Evolutionary conservation across 2,329 filamentous ascomycete genomes (phyloP).

Genomic region (Rhytidhysteron rufulum): DNA sequence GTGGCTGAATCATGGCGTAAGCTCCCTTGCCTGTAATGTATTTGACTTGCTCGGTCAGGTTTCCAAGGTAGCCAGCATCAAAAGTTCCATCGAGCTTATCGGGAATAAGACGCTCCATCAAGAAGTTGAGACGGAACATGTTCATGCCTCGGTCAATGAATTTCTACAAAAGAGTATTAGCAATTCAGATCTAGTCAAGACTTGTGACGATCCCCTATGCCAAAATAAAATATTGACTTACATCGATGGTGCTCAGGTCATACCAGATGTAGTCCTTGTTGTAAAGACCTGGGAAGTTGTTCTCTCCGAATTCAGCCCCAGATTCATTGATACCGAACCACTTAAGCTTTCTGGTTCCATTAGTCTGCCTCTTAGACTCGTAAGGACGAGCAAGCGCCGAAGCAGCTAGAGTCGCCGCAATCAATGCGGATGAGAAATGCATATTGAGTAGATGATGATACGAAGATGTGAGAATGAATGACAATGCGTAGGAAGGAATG

Average conservation of each 20-base stretch:
- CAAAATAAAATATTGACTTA: too few relatives aligned
- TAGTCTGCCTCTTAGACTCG: conserved; percentile 14
- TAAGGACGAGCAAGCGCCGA: conserved; percentile 25
- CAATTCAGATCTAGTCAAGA: background rate
- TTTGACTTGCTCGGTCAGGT: conserved; percentile 41
- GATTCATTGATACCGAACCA: conserved; percentile 53
- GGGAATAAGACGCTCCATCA: conserved; percentile 58
- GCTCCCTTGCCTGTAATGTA: conserved; percentile 47
- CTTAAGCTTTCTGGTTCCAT: conserved; percentile 22
- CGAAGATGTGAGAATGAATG: background rate
- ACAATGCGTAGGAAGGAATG: too few relatives aligned
- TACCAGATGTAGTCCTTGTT: conserved; percentile 63
- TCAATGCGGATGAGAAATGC: conserved; percentile 12
- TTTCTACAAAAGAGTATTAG: conserved; percentile 21
- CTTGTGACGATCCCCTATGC: background rate
- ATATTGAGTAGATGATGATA: background rate
- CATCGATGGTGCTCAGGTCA: conserved; percentile 42
- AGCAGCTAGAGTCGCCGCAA: conserved; percentile 22
- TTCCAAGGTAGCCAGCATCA: conserved; percentile 42
- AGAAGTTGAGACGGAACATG: conserved; percentile 53
- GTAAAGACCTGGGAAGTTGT: conserved; percentile 53
- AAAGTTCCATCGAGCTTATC: conserved; percentile 44
- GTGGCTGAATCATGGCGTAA: conserved; percentile 48
- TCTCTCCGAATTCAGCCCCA: conserved; percentile 62
- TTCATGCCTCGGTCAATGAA: conserved; percentile 54